Evolutionary conservation across 2,329 filamentous ascomycete genomes (phyloP), one percentile per base, ranked within the genome.

Genomic region (Rhynchosporium secalis): DNA sequence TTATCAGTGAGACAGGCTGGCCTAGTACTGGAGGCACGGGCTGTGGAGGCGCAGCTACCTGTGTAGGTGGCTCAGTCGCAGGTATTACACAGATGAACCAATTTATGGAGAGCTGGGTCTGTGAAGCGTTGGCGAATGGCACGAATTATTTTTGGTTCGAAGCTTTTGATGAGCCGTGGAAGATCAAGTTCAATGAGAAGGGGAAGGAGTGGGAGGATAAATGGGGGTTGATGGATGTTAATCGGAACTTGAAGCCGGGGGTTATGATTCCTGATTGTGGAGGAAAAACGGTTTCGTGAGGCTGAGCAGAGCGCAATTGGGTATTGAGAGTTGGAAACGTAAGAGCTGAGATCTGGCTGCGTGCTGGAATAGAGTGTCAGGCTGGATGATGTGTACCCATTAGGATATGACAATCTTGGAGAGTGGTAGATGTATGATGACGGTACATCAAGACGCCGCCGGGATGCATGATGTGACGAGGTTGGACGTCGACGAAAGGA

Each of bases 71-170:
- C 0, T 84, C 89, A 1, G 87, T 96, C 1, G 94, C 93, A 0
- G 89, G 91, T 28, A 81, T 97, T 49, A 78, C 85, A 20, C 86
- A 92, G 74, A 80, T 97, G 79, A 98, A 98, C 73, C 81, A 79
- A n/a, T 92, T 97, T 71, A 88, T 98, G 85, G 80, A 86, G 1
- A 85, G 86, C 66, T 98, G 91, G 88, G 86, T 98, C 0, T 98
- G 94, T 75, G 81, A 86, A 57, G 87, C 90, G 10, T 77, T 97
- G 66, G 79, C 79, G 29, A 96, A 96, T 71, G 89, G 88, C 51
- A 97, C 92, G 1, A 87, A 96, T 68, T 98, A 96, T 75, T 97
- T 97, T 74, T 98, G 94, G 94, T 97, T 98, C 75, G 91, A 93
- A 73, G 92, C 92, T 9, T 98, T 97, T 74, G 94, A 98, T 74